Conservation (phyloP, 768 basidiomycete genomes). For the Lenzites betulinus region DNA sequence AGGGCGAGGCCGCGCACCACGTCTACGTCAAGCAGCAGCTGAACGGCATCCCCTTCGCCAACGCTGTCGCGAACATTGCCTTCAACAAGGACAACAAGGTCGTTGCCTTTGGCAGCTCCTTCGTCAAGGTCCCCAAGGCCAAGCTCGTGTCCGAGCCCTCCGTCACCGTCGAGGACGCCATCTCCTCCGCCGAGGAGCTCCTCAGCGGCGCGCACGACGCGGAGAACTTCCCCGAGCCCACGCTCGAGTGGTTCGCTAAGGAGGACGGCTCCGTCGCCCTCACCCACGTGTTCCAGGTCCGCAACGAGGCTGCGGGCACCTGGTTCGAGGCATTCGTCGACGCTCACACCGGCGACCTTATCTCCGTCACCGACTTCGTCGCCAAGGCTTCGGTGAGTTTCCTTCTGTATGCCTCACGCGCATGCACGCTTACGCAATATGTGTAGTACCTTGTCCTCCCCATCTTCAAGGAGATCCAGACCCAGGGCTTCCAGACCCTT, state of each 20-base stretch:
- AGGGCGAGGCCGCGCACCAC: constrained; percentile 20
- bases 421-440: neutral
- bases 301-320: constrained; percentile 42
- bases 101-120: constrained; percentile 48
- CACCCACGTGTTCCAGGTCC: constrained; percentile 44
- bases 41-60: constrained; percentile 39
- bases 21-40: constrained; percentile 30
- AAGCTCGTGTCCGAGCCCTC: constrained; percentile 36
- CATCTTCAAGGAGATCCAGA: constrained; percentile 48
- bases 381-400: constrained; percentile 42
- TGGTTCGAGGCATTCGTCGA: constrained; percentile 65
- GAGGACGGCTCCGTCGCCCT: constrained; percentile 42
- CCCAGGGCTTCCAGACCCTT: constrained; percentile 51
- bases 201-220: constrained; percentile 40
- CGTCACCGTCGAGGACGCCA: constrained; percentile 38
- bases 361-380: constrained; percentile 55
- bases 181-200: constrained; percentile 39
- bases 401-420: neutral
- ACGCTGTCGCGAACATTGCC: constrained; percentile 48
- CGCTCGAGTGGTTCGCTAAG: constrained; percentile 44
- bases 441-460: constrained; percentile 50
- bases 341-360: constrained; percentile 52
- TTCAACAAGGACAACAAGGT: constrained; percentile 45
- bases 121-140: constrained; percentile 35
- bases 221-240: constrained; percentile 39